These are phyloP conservation scores for Noccaea bulbosa DNA, from an alignment of 345 rosid species.

Conservation along the genomic window DNA sequence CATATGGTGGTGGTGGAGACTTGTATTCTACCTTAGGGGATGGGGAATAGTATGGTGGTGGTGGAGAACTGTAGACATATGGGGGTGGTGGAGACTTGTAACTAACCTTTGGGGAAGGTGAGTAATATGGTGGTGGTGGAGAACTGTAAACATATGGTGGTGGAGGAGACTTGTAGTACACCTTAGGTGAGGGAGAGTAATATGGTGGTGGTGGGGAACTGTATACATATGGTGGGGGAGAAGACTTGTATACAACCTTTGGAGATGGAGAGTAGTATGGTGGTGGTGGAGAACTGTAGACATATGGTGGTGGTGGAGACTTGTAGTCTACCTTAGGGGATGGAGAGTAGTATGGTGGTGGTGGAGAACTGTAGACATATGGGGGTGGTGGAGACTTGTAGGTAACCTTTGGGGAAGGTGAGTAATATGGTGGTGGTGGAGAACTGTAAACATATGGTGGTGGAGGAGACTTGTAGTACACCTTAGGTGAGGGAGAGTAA, in stretches of 20 bases:
- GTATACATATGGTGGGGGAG: slow-evolving; percentile 26
- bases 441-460: too few species aligned
- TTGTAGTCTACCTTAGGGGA: neutral
- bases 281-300: too few species aligned
- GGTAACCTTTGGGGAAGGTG: neutral
- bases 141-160: slow-evolving; percentile 29
- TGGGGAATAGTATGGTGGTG: too few species aligned
- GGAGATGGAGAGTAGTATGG: too few species aligned
- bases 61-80: too few species aligned
- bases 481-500: too few species aligned
- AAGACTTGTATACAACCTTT: neutral
- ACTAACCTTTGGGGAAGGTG: neutral
- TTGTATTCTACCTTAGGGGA: neutral
- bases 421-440: too few species aligned
- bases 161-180: slow-evolving; percentile 11
- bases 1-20: slow-evolving; percentile 31
- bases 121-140: slow-evolving; percentile 27
- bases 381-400: slow-evolving; percentile 37
- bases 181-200: neutral
- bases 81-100: too few species aligned
- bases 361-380: slow-evolving; percentile 18
- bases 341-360: slow-evolving; percentile 27
- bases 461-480: too few species aligned
- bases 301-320: slow-evolving; percentile 27
- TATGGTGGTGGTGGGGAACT: too few species aligned